Conservation (phyloP, 2,329 filamentous ascomycete genomes). For the Bipolaris victoriae region DNA sequence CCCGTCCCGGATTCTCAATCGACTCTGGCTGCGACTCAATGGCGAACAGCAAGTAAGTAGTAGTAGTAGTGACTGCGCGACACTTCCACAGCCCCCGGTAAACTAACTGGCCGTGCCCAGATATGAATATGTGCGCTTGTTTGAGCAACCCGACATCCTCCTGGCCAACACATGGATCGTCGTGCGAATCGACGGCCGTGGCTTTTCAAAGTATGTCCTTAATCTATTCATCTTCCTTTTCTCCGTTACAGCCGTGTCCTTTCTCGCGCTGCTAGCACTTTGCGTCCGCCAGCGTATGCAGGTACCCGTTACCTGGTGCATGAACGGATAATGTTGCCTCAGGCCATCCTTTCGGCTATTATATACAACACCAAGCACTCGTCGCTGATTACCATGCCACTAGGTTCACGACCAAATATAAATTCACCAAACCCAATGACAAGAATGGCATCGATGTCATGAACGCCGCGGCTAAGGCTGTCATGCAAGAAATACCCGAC, state of each 20-base stretch:
- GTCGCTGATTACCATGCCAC: conserved; percentile 9
- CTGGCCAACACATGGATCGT: conserved; percentile 96
- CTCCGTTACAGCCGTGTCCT: neutral
- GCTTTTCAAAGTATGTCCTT: conserved; percentile 80
- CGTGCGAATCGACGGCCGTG: conserved; percentile 88
- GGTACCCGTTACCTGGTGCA: conserved; percentile 24
- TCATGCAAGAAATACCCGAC: conserved; percentile 83
- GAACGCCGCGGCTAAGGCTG: conserved; percentile 87
- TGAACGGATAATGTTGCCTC: conserved; percentile 11
- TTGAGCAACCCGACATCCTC: conserved; percentile 81
- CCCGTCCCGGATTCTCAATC: neutral
- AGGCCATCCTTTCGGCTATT: conserved; percentile 12
- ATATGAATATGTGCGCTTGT: conserved; percentile 91
- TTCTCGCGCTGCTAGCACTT: conserved; percentile 2
- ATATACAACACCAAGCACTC: neutral
- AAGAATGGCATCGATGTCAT: conserved; percentile 85
- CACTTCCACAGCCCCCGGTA: neutral
- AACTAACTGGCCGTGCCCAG: conserved; percentile 55
- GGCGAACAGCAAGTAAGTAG: conserved; percentile 37
- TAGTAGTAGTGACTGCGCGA: conserved; percentile 3
- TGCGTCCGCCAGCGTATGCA: conserved; percentile 20
- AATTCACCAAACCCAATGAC: conserved; percentile 93
- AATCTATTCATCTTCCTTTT: conserved; percentile 9
- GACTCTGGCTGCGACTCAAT: conserved; percentile 17
- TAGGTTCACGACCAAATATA: conserved; percentile 82